Evolutionary conservation across 345 rosid genomes (phyloP).

Genomic region (Brassica napus): Da-Ae NC_063443.1:17885501-17886000

Average conservation of each 20-base stretch:
- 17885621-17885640: not conserved
- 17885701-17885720: conserved; percentile 35
- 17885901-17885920: not conserved
- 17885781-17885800: conserved; percentile 41
- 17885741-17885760: conserved; percentile 22
- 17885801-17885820: conserved; percentile 25
- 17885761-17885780: conserved; percentile 35
- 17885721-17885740: conserved; percentile 31
- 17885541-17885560: not conserved
- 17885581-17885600: not conserved
- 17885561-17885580: not conserved
- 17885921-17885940: conserved; percentile 2
- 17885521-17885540: conserved; percentile 41
- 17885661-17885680: conserved; percentile 57
- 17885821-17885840: conserved; percentile 8
- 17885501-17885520: conserved; percentile 55
- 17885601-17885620: not conserved
- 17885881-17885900: not conserved
- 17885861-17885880: not conserved
- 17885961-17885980: conserved; percentile 7
- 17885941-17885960: conserved; percentile 9
- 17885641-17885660: not conserved
- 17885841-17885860: not conserved
- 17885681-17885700: conserved; percentile 45
- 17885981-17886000: not conserved